phyloP scores from a whole-genome alignment of 306 rosid genomes.

The Dryas octopetala region DNA sequence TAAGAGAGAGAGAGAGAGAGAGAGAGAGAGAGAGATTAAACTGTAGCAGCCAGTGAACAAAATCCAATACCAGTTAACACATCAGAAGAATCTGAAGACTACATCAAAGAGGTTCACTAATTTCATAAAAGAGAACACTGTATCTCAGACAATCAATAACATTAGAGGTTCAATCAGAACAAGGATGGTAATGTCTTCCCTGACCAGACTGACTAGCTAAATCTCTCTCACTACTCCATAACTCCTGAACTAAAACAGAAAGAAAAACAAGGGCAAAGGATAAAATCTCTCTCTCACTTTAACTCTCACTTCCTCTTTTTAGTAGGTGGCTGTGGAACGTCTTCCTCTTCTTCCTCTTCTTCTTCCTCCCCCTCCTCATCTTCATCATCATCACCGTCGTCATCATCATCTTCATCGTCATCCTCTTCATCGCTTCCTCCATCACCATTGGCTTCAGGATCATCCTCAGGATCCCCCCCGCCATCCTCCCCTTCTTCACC shows the following conservation, averaged over 20 bases:
- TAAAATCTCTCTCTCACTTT: conserved; percentile 8
- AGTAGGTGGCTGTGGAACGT: conserved; percentile 64
- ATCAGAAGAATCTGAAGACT: background rate
- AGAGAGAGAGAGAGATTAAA: no score
- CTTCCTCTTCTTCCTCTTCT: conserved; percentile 47
- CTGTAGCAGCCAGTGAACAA: background rate
- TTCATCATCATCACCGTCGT: conserved; percentile 8
- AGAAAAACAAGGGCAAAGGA: conserved; percentile 5
- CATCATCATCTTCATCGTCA: conserved; percentile 14
- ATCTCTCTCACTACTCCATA: conserved; percentile 30
- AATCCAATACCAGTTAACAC: background rate
- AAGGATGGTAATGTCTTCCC: conserved; percentile 28
- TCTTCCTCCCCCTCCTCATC: conserved; percentile 26
- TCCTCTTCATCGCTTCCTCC: conserved; percentile 51
- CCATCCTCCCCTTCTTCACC: conserved; percentile 65
- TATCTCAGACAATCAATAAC: conserved; percentile 9
- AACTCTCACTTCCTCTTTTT: conserved; percentile 77
- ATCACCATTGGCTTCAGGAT: conserved; percentile 53
- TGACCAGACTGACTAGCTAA: conserved; percentile 27
- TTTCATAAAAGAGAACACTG: conserved; percentile 11
- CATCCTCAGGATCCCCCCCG: conserved; percentile 58
- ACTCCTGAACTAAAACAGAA: conserved; percentile 15
- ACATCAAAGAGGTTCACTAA: conserved; percentile 8
- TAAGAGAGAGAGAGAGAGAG: no score
- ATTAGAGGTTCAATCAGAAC: conserved; percentile 17